Percentiles rank a stretch among this genome's conserved stretches.
Conservation (phyloP, 768 basidiomycete genomes). For the Chalciporus sphaerocephalus region DNA sequence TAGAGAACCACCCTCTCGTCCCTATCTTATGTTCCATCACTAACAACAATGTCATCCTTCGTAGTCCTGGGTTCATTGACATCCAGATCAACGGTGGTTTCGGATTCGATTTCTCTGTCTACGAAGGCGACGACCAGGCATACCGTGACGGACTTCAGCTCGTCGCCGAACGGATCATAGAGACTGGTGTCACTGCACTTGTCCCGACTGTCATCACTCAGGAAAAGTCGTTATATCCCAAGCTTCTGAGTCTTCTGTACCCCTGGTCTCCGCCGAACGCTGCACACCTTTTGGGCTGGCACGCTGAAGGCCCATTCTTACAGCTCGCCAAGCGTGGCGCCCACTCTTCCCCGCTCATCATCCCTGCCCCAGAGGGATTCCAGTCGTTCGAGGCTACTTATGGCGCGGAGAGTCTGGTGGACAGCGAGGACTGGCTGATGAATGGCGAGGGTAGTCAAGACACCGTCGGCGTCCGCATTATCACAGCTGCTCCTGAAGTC, state of each 20-base stretch:
- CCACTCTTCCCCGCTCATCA: conserved; percentile 65
- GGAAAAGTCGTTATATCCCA: conserved; percentile 69
- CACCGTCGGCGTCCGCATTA: conserved; percentile 61
- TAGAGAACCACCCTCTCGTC: neutral
- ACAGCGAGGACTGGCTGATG: conserved; percentile 67
- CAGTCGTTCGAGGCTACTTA: conserved; percentile 72
- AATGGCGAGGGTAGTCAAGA: conserved; percentile 25
- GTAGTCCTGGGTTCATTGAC: conserved; percentile 81
- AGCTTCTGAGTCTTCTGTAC: conserved; percentile 60
- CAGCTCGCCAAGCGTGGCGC: conserved; percentile 80
- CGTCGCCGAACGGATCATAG: conserved; percentile 72
- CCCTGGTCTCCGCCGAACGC: conserved; percentile 61
- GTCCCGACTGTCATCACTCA: conserved; percentile 77
- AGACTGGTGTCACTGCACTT: conserved; percentile 82
- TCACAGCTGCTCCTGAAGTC: conserved; percentile 86
- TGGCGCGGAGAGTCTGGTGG: conserved; percentile 57
- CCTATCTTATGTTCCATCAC: conserved; percentile 1
- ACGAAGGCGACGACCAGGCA: conserved; percentile 61
- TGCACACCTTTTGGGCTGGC: conserved; percentile 82
- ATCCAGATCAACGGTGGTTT: conserved; percentile 90
- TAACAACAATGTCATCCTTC: conserved; percentile 8
- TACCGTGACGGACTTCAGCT: conserved; percentile 66
- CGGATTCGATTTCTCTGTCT: conserved; percentile 83
- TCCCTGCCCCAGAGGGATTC: conserved; percentile 58
- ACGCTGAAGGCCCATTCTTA: conserved; percentile 88